Evolutionary conservation across 2,329 filamentous ascomycete genomes (phyloP).

Genomic region (Piedraia hortae): DNA sequence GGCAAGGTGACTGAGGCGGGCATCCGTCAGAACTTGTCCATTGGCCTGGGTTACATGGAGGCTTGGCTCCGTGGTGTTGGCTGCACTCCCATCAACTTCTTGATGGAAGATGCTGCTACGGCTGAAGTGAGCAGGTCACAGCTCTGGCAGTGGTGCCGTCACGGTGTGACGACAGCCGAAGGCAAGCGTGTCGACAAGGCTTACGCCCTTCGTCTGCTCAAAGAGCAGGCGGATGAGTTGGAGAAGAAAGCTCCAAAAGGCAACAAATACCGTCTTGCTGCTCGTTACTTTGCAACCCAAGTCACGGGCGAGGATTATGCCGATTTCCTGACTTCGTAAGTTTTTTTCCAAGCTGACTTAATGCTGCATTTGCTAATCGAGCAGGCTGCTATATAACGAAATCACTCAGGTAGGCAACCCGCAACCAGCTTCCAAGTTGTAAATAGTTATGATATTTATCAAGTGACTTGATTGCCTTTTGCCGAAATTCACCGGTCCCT

Average conservation of each 20-base stretch:
- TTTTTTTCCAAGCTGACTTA: constrained; percentile 5
- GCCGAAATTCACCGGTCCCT: too few species aligned
- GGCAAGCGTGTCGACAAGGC: constrained; percentile 83
- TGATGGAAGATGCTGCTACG: constrained; percentile 96
- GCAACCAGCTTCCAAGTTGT: constrained; percentile 24
- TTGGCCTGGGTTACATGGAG: constrained; percentile 94
- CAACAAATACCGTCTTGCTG: constrained; percentile 75
- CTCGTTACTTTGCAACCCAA: constrained; percentile 76
- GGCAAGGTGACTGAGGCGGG: constrained; percentile 78
- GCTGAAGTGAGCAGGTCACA: constrained; percentile 86
- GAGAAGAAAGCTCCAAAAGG: constrained; percentile 50
- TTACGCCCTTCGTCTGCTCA: constrained; percentile 62
- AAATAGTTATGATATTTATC: constrained; percentile 1
- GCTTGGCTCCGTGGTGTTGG: constrained; percentile 87
- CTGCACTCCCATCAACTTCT: constrained; percentile 89
- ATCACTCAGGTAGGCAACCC: constrained; percentile 47
- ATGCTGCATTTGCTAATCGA: constrained; percentile 3
- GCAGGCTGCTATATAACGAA: constrained; percentile 60
- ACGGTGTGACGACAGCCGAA: constrained; percentile 47
- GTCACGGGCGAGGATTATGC: constrained; percentile 94
- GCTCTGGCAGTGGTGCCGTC: constrained; percentile 83
- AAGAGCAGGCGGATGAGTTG: constrained; percentile 58
- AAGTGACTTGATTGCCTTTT: too few species aligned
- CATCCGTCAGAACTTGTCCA: constrained; percentile 92
- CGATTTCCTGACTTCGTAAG: constrained; percentile 73